Evolutionary conservation across 805 yeast genomes (phyloP), one percentile per base, ranked within the genome.

Genomic region (Candida vartiovaarae): DNA sequence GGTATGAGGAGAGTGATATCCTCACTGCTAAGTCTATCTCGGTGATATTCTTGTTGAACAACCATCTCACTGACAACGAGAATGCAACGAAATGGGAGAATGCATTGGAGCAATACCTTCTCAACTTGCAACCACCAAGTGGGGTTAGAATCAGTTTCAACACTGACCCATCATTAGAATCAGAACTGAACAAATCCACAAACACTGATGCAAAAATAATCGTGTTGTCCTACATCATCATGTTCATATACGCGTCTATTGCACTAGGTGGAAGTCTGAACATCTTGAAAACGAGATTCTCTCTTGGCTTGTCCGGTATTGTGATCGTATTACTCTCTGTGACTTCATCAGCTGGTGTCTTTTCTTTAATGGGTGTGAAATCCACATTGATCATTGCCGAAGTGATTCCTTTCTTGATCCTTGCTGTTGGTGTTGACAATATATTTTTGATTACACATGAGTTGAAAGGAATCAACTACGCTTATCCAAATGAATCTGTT

Each of bases 361-460:
- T 87, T 63, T 76, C 93, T 9, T 55, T 75, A 5, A 46, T 84
- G n/a, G 95, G 93, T 0, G 64, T 90, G 39, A 87, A 85, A 56
- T 85, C 95, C 0, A 91, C 98, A 0, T 68, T 91, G 36, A 90
- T 91, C 51, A 88, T 91, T 45, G 97, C 98, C 3, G 98, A 93
- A 61, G 99, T 91, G 5, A 91, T 91, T 31, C 98, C 98, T 8
- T 91, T 91, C 58, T 68, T 91, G 55, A 84, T 91, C 10, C 70
- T 91, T 45, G 99, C 99, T 0, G 82, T 91, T 44, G 99, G 99
- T n/a, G 88, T 91, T 27, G 99, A 91, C 64, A 91, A 91, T 60
- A 85, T 91, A 26, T 93, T 90, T 57, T 67, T 91, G 51, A 77
- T 91, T 23, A 82, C 88, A 1, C 90, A 90, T 59, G 95, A 89